Conservation (phyloP, 2,329 filamentous ascomycete genomes). For the Zymoseptoria crescenta region DNA sequence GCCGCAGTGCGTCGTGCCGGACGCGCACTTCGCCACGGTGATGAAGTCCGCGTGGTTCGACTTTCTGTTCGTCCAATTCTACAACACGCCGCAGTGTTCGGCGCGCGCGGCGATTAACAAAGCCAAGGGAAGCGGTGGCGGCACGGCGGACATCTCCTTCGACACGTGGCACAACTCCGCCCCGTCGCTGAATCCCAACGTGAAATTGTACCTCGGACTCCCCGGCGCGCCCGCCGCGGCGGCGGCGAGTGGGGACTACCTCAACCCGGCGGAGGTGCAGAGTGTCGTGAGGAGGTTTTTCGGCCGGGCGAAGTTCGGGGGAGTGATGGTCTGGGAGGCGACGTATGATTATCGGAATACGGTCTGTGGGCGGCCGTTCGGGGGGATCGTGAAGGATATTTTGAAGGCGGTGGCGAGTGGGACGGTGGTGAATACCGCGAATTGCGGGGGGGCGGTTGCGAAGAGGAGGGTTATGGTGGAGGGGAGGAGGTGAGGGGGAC, state of each 20-base stretch:
- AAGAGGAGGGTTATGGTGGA: not conserved
- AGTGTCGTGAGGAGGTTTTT: conserved; percentile 39
- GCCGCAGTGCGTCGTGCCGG: conserved; percentile 42
- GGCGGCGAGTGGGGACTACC: conserved; percentile 35
- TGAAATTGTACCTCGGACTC: conserved; percentile 50
- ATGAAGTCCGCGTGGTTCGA: conserved; percentile 36
- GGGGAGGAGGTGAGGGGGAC: not conserved
- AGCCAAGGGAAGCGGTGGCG: conserved; percentile 23
- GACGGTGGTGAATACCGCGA: not conserved
- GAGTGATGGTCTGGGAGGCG: conserved; percentile 54
- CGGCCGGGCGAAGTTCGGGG: conserved; percentile 42
- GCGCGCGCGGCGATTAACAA: conserved; percentile 37
- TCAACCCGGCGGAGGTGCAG: conserved; percentile 40
- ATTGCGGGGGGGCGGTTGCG: not conserved
- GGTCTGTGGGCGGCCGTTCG: not conserved
- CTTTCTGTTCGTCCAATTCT: conserved; percentile 41
- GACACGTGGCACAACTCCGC: conserved; percentile 28
- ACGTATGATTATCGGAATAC: conserved; percentile 33
- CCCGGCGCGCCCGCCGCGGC: conserved; percentile 21
- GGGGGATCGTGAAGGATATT: not conserved
- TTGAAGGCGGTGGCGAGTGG: not conserved
- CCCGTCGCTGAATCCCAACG: conserved; percentile 36
- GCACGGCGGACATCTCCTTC: conserved; percentile 19
- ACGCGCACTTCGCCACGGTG: conserved; percentile 33
- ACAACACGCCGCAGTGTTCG: conserved; percentile 42